Base-by-base conservation (phyloP, 352 stramenopile species). In the Pythium rhizo-oryzae region DNA sequence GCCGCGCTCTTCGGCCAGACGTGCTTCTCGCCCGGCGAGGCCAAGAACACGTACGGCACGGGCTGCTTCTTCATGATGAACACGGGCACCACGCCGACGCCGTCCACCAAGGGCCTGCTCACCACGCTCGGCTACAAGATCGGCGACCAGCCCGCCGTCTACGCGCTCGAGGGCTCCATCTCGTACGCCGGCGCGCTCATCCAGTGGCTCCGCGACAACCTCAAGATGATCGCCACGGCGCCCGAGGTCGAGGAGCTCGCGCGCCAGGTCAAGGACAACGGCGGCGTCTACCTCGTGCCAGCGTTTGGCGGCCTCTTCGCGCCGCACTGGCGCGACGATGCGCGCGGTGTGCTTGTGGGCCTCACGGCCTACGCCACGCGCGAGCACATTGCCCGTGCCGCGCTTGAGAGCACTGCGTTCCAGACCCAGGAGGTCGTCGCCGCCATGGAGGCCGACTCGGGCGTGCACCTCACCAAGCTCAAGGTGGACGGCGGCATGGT, bases 51-150 rank as follows among this genome's bases (percentile, higher is more conserved):
- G 37, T 99, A 99, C 82, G 98, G 98, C 43, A 99, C 98, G 46
- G 98, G 97, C 44, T 97, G 97, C 67, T 99, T 99, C 78, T 92
- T 99, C 63, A 96, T 99, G 85, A 99, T 99, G 94, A 99, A 99
- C 84, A 99, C 97, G 16, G 97, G 97, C 50, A 89, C 82, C 19
- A 88, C 80, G 50, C 79, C 83, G n/a, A 93, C 92, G 41, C 81
- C 85, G 9, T 97, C 81, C 8, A 96, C 78, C 18, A 93, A 99
- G 77, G 97, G 97, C 6, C 77, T 99, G 49, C 80, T 99, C 6
- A 99, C 97, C 3, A 99, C 97, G 13, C 69, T 94, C 30, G 85
- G 83, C 60, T 94, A 94, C 80, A 92, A 93, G 79, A 90, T 82
- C 62, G 80, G 88, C 50, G 62, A 92, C 46, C 72, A 91, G 69